These are phyloP conservation scores for Sungouiozyma ichnusensis DNA, from an alignment of 805 yeast species.

Conservation along the genomic window DNA sequence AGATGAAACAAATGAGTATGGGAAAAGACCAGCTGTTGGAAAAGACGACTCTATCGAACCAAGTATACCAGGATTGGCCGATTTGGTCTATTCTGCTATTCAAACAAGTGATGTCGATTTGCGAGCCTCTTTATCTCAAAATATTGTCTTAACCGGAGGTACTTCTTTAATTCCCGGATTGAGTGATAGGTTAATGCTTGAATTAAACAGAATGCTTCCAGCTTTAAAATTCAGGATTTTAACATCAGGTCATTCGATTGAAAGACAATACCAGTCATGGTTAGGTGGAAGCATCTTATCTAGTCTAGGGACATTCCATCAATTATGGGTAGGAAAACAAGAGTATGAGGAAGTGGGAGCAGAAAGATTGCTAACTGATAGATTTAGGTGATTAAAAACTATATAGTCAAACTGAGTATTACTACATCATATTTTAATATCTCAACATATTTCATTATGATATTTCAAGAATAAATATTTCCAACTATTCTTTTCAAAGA, in stretches of 20 bases:
- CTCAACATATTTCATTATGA: too few relatives aligned
- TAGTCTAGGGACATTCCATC: constrained; percentile 88
- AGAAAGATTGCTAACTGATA: constrained; percentile 64
- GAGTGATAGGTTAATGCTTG: constrained; percentile 64
- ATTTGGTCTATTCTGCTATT: constrained; percentile 47
- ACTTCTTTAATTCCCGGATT: constrained; percentile 72
- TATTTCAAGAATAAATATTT: too few relatives aligned
- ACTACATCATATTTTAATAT: too few relatives aligned
- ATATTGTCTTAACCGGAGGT: constrained; percentile 81
- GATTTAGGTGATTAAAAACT: constrained; percentile 52
- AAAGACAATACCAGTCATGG: constrained; percentile 78
- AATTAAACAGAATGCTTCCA: constrained; percentile 60
- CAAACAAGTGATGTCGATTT: constrained; percentile 63
- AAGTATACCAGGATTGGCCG: constrained; percentile 42
- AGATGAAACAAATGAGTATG: constrained; percentile 19
- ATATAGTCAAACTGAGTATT: background rate
- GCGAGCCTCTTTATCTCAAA: constrained; percentile 78
- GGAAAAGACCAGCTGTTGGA: constrained; percentile 20
- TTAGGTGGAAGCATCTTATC: constrained; percentile 85
- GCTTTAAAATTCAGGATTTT: constrained; percentile 78
- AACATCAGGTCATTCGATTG: constrained; percentile 67
- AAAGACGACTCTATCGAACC: constrained; percentile 8
- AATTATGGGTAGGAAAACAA: constrained; percentile 80
- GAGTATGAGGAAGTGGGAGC: constrained; percentile 86
- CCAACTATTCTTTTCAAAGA: too few relatives aligned